A percentile compares a stretch with the other conserved stretches of the same genome.
phyloP scores from a whole-genome alignment of 2,329 filamentous ascomycete species.

The Fusarium incarnatum region DNA sequence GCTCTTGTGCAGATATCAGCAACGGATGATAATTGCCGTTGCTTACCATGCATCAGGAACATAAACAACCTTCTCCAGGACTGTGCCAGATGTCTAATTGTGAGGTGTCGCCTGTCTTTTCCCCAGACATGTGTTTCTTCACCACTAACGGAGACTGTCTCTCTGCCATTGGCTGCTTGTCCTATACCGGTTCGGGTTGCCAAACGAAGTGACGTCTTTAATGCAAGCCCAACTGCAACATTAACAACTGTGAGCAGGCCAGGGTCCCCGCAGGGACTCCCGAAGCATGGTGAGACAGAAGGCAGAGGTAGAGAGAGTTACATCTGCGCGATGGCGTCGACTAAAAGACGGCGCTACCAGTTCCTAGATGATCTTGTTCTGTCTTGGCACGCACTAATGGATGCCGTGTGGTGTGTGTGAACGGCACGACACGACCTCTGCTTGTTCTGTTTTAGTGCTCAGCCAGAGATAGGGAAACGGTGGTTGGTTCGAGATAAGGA shows the following conservation, averaged over 20 bases:
- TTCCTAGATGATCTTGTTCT: conserved; percentile 38
- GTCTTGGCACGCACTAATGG: conserved; percentile 30
- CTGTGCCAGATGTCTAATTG: conserved; percentile 13
- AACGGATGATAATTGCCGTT: conserved; percentile 32
- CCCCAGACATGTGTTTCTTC: conserved; percentile 16
- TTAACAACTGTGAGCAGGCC: conserved; percentile 12
- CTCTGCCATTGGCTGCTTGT: conserved; percentile 19
- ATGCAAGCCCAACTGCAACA: conserved; percentile 36
- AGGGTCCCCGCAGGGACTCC: conserved; percentile 44
- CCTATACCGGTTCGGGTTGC: conserved; percentile 38
- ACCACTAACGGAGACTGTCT: conserved; percentile 7
- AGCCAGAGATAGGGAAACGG: conserved; percentile 25
- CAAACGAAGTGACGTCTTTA: conserved; percentile 46
- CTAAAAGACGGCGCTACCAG: conserved; percentile 27
- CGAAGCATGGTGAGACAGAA: conserved; percentile 45
- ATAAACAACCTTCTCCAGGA: conserved; percentile 23
- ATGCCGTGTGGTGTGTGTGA: conserved; percentile 38
- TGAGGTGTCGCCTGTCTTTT: conserved; percentile 7
- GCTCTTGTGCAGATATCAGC: background rate
- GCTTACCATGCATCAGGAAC: conserved; percentile 12
- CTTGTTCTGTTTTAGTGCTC: conserved; percentile 44
- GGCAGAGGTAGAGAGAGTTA: conserved; percentile 29
- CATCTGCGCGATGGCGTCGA: conserved; percentile 43
- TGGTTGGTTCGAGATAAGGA: conserved; percentile 60
- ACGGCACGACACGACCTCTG: conserved; percentile 35